A percentile compares a stretch with the other conserved stretches of the same genome.
These are phyloP conservation scores for Ambrosiella xylebori DNA, from an alignment of 2,329 filamentous ascomycete species.

Conservation along the genomic window DNA sequence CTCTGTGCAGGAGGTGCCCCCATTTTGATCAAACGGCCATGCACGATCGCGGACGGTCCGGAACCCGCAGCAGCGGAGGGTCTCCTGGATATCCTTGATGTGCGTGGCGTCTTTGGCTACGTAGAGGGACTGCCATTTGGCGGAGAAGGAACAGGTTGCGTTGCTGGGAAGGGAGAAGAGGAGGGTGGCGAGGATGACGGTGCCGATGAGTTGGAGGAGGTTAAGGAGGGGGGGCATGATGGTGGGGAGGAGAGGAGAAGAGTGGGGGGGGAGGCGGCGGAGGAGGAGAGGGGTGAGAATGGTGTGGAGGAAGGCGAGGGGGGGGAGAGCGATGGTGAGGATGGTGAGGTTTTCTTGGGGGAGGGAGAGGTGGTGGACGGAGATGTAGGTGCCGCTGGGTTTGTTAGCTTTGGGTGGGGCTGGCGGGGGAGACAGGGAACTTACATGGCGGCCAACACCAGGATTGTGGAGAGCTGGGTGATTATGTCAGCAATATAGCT, in stretches of 20 bases:
- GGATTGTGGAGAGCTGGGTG: background rate
- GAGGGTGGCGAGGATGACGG: conserved; percentile 26
- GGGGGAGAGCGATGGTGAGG: conserved; percentile 3
- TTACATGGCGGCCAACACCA: background rate
- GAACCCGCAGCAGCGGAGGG: conserved; percentile 50
- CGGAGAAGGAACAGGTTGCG: conserved; percentile 14
- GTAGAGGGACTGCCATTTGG: conserved; percentile 16
- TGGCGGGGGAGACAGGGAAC: background rate
- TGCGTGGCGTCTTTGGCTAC: conserved; percentile 28
- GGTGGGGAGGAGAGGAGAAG: background rate
- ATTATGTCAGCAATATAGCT: background rate
- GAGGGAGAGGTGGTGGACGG: conserved; percentile 1
- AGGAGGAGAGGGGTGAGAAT: background rate
- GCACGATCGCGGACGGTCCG: conserved; percentile 38
- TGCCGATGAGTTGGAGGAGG: conserved; percentile 1
- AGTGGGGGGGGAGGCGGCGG: background rate
- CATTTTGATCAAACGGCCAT: conserved; percentile 37
- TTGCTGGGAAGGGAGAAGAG: conserved; percentile 17
- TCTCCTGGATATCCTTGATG: conserved; percentile 46
- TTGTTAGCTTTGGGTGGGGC: background rate
- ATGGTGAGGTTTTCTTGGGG: conserved; percentile 7
- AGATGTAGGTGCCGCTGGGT: background rate
- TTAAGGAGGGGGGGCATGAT: background rate
- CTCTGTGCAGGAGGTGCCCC: conserved; percentile 25
- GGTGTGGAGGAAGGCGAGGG: conserved; percentile 3